A percentile compares a stretch with the other conserved stretches of the same genome.
Conservation (phyloP, 495 filamentous ascomycete species). For the Lasiosphaeriaceae sp. region DNA sequence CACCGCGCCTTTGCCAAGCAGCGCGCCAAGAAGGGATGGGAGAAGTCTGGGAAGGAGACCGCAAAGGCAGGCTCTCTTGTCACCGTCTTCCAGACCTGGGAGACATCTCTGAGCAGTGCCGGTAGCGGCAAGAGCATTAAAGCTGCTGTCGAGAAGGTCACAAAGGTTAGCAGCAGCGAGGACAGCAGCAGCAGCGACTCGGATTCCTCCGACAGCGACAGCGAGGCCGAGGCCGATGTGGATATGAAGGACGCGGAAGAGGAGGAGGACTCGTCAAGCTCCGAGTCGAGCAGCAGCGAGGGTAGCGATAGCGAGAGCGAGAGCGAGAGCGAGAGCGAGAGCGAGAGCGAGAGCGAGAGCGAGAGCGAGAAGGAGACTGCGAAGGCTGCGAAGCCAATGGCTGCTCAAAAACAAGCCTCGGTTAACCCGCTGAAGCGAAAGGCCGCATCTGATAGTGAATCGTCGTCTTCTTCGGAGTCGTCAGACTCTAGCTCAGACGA, state of each 20-base stretch:
- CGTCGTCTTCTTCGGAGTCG: conserved; percentile 42
- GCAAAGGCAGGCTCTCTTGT: conserved; percentile 34
- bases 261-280: conserved; percentile 27
- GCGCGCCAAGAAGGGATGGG: conserved; percentile 44
- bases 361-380: conserved; percentile 41
- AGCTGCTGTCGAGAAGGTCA: conserved; percentile 31
- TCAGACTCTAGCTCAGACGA: conserved; percentile 35
- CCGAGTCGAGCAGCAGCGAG: conserved; percentile 50
- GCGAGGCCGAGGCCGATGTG: conserved; percentile 57
- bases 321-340: conserved; percentile 58
- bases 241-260: conserved; percentile 55
- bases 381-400: conserved; percentile 13
- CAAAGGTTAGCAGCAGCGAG: conserved; percentile 33
- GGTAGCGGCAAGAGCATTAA: conserved; percentile 30
- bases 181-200: conserved; percentile 10
- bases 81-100: conserved; percentile 44
- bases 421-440: conserved; percentile 62
- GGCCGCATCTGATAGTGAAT: conserved; percentile 46
- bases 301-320: conserved; percentile 55
- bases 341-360: conserved; percentile 35
- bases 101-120: conserved; percentile 31
- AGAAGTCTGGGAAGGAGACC: conserved; percentile 23
- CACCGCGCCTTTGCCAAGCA: conserved; percentile 59
- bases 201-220: conserved; percentile 42
- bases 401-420: too few relatives aligned